A percentile compares a stretch with the other conserved stretches of the same genome.
Evolutionary conservation across 2,329 filamentous ascomycete species (phyloP).

Genomic region (Pseudogymnoascus sp.): DNA sequence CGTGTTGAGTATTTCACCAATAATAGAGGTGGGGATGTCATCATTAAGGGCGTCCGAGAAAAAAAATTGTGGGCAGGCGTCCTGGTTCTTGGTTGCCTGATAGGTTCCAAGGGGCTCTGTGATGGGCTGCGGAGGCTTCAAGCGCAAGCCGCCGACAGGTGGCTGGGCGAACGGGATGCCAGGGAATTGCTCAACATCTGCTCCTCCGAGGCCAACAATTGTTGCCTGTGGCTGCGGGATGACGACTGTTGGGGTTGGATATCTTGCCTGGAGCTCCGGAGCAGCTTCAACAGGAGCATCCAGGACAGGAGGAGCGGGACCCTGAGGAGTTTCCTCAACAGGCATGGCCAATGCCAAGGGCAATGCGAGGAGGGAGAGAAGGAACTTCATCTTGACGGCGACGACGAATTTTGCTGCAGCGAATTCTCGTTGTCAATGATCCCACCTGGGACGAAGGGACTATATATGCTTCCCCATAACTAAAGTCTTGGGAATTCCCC

Average conservation of each 20-base stretch:
- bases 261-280: constrained; percentile 1
- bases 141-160: constrained; percentile 55
- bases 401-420: background rate
- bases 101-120: constrained; percentile 49
- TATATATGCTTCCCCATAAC: background rate
- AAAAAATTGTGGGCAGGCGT: constrained; percentile 64
- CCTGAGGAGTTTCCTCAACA: background rate
- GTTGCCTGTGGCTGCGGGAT: constrained; percentile 20
- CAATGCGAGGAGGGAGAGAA: background rate
- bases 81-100: constrained; percentile 47
- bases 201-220: constrained; percentile 17
- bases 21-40: constrained; percentile 29
- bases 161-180: constrained; percentile 69
- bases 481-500: background rate
- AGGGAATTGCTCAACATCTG: constrained; percentile 55
- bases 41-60: constrained; percentile 41
- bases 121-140: constrained; percentile 58
- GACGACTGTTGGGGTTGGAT: constrained; percentile 17
- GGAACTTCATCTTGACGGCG: background rate
- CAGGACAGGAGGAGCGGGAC: background rate
- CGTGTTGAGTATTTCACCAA: constrained; percentile 43
- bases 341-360: constrained; percentile 3
- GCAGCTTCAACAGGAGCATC: background rate
- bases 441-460: background rate
- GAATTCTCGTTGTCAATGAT: constrained; percentile 3